phyloP scores from a whole-genome alignment of 2,329 filamentous ascomycete species.

The Diplodia intermedia region DNA sequence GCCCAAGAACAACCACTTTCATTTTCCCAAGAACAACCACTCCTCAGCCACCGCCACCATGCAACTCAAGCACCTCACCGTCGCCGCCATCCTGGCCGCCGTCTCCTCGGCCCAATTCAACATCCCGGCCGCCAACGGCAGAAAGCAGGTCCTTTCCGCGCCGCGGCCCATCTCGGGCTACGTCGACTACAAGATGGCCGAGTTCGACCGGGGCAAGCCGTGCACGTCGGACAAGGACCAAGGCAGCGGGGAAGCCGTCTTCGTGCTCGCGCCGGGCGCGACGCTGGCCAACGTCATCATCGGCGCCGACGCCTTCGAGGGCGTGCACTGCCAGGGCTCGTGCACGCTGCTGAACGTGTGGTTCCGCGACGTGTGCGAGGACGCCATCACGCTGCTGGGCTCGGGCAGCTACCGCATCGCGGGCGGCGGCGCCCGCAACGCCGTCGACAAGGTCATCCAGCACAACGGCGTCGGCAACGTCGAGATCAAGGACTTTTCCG shows the following conservation, averaged over 20 bases:
- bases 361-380: slow-evolving; percentile 54
- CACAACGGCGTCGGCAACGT: slow-evolving; percentile 52
- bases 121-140: slow-evolving; percentile 4
- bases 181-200: not conserved
- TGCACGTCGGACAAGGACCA: slow-evolving; percentile 53
- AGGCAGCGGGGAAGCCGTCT: slow-evolving; percentile 57
- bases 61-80: not conserved
- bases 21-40: not conserved
- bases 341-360: slow-evolving; percentile 57
- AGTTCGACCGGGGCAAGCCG: slow-evolving; percentile 7
- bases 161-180: not conserved
- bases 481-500: slow-evolving; percentile 47
- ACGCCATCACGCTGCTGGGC: slow-evolving; percentile 47
- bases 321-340: slow-evolving; percentile 60
- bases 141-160: not conserved
- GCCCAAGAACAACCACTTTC: too few species aligned
- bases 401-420: slow-evolving; percentile 47
- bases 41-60: not conserved
- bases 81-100: slow-evolving; percentile 1
- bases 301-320: slow-evolving; percentile 58
- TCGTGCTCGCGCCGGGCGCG: slow-evolving; percentile 59
- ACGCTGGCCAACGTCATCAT: slow-evolving; percentile 64
- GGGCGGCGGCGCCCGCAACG: slow-evolving; percentile 50
- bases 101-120: not conserved
- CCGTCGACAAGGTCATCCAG: slow-evolving; percentile 53